Evolutionary conservation across 768 basidiomycete genomes (phyloP).

Genomic region (Suillus ampliporus): DNA sequence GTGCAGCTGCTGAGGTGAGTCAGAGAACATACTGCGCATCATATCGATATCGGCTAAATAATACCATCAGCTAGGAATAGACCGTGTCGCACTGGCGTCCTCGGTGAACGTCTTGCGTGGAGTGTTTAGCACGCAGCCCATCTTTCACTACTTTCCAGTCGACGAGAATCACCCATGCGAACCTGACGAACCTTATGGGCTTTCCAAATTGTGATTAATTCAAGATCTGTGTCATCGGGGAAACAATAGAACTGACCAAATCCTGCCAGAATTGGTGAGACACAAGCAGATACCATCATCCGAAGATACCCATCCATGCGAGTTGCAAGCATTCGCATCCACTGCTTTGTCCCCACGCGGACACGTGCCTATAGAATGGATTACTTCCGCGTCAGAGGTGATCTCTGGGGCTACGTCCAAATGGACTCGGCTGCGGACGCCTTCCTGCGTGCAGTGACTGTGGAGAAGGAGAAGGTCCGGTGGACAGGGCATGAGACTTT

Average conservation of each 20-base stretch:
- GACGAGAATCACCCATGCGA: slow-evolving; percentile 66
- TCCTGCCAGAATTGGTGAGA: slow-evolving; percentile 59
- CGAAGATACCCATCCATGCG: slow-evolving; percentile 63
- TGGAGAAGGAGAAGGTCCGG: slow-evolving; percentile 43
- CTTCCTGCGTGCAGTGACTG: slow-evolving; percentile 62
- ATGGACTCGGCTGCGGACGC: slow-evolving; percentile 68
- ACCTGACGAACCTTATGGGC: slow-evolving; percentile 73
- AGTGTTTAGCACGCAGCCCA: slow-evolving; percentile 49
- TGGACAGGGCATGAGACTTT: slow-evolving; percentile 73
- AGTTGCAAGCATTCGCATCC: slow-evolving; percentile 72
- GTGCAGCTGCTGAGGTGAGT: slow-evolving; percentile 67
- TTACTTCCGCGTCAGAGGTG: slow-evolving; percentile 42
- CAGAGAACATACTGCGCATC: neutral
- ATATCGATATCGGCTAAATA: neutral
- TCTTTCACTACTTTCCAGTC: slow-evolving; percentile 68
- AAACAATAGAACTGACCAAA: neutral
- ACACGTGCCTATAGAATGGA: slow-evolving; percentile 35
- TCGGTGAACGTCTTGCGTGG: slow-evolving; percentile 64
- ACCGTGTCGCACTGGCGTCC: slow-evolving; percentile 66
- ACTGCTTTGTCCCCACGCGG: slow-evolving; percentile 55
- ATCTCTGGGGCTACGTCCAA: slow-evolving; percentile 76
- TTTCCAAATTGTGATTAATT: slow-evolving; percentile 64
- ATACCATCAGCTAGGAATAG: slow-evolving; percentile 55
- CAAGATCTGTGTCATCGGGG: neutral
- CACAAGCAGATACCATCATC: slow-evolving; percentile 70